Base-by-base conservation (phyloP, 1,284 basidiomycete genomes). In the Paramarasmius palmivorus region DNA sequence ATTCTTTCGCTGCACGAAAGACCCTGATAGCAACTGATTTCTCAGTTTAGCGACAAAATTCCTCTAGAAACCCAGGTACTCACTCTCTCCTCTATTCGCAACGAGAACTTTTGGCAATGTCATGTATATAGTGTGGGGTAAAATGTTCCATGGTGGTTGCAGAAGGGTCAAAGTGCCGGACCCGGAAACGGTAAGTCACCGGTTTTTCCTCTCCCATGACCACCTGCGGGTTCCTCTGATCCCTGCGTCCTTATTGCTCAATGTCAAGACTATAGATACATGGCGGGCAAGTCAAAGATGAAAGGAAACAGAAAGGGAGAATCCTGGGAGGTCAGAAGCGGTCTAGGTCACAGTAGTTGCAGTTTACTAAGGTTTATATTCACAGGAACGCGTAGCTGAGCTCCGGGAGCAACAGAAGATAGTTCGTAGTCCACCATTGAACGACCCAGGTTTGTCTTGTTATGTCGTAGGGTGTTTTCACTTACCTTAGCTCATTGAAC, bases 31-130 rank as follows among this genome's bases (percentile, higher is more conserved):
- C 68, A 49, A 73, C 70, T 50, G 44, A 49, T 10, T 36, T 10
- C 35, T 7, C 10, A 7, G 20, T 35, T 35, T 23, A 23, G 32
- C 32, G 7, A 2, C 5, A 2, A 23, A 49, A 36, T 22, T 9
- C 2, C 37, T 12, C 20, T 29, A 39, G 25, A 26, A 14, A 17
- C 5, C n/a, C 9, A 40, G 6, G 7, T 9, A 64, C 71, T 66
- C 55, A 73, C 71, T 71, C 62, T 73, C 71, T 42, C 71, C 71
- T 56, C 71, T 58, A 53, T 71, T 71, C 12, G 68, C 71, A 20
- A 73, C 68, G 23, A 73, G 61, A 10, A 71, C 61, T 53, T 70
- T 71, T n/a, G 61, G 62, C 59, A n/a, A n/a, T n/a, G n/a, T n/a
- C n/a, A 62, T 64, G 44, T n/a, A 20, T 29, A n/a, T n/a, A 29